Evolutionary conservation across 2,329 filamentous ascomycete genomes (phyloP).

Genomic region (Trichophyton mentagrophytes): DNA sequence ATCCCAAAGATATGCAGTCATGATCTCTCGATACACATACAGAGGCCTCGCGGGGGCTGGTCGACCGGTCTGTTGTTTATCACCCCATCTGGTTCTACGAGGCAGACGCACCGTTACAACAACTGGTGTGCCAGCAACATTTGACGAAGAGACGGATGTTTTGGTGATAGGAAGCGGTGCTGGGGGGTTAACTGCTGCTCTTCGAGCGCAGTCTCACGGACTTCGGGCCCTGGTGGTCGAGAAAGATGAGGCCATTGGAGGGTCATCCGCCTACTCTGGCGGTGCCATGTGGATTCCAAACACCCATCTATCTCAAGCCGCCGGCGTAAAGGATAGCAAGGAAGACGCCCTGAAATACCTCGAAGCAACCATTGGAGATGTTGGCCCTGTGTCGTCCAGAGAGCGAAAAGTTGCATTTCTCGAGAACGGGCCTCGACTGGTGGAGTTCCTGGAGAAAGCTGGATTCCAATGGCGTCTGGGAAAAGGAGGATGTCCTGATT

Average conservation of each 20-base stretch:
- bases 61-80: too few relatives aligned
- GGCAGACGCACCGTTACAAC: conserved; percentile 17
- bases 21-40: too few relatives aligned
- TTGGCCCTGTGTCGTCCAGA: conserved; percentile 20
- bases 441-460: conserved; percentile 18
- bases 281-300: conserved; percentile 27
- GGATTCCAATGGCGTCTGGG: conserved; percentile 16
- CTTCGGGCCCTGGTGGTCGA: conserved; percentile 22
- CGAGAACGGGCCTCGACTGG: conserved; percentile 22
- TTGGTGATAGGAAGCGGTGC: conserved; percentile 26
- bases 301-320: conserved; percentile 15
- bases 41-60: too few relatives aligned
- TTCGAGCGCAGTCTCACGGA: conserved; percentile 17
- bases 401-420: conserved; percentile 18
- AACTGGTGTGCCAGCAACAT: background rate
- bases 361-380: conserved; percentile 19
- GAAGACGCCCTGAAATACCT: conserved; percentile 18
- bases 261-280: conserved; percentile 26
- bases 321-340: conserved; percentile 17
- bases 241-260: conserved; percentile 23
- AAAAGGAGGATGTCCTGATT: conserved; percentile 22
- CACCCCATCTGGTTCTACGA: too few relatives aligned
- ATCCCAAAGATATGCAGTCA: too few relatives aligned
- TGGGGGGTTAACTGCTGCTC: conserved; percentile 18
- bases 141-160: conserved; percentile 14